Base-by-base conservation (phyloP, 2,329 filamentous ascomycete genomes). In the Scedosporium aurantiacum region DNA sequence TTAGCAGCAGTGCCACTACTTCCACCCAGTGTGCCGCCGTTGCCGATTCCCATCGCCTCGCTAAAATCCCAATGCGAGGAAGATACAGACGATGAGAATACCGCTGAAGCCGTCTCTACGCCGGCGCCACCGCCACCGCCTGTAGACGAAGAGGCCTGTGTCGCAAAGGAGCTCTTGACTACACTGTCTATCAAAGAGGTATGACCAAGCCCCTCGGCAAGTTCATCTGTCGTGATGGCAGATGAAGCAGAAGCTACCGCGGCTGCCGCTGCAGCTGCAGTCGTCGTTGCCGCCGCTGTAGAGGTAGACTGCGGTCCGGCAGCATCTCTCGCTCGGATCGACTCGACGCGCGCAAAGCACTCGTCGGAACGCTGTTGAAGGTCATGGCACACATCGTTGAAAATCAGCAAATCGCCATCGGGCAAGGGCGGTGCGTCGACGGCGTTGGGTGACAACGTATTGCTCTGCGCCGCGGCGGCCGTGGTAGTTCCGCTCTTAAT, bases 341-440 rank as follows among this genome's bases (percentile, higher is more conserved):
- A 68, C 61, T 83, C 79, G 4, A 82, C 73, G 59, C 76, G 77
- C 14, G 76, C 74, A 50, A 82, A 75, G 64, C 81, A 84, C 2
- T 76, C 74, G 50, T 81, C 76, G 1, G 81, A 76, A 5, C 80
- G 79, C 60, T 71, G 71, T 62, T 85, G 80, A 3, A 85, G 71
- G 2, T 69, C 70, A 47, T 75, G 64, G 65, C 82, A 85, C n/a
- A 79, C 66, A 1, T 72, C 72, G 65, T 83, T 78, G 65, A 85
- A 85, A 21, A 76, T 70, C 37, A 78, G 71, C 1, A 85, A 72
- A 45, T 84, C 82, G 41, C 79, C 79, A n/a, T 81, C 75, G 2
- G 68, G 67, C 2, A 71, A 63, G 5, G 63, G 58, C 32, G 66
- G 68, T 40, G 67, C 70, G n/a, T 69, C 72, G 16, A 79, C 45